Conservation (phyloP, 768 basidiomycete species). For the Tricholoma hemisulphureum region DNA sequence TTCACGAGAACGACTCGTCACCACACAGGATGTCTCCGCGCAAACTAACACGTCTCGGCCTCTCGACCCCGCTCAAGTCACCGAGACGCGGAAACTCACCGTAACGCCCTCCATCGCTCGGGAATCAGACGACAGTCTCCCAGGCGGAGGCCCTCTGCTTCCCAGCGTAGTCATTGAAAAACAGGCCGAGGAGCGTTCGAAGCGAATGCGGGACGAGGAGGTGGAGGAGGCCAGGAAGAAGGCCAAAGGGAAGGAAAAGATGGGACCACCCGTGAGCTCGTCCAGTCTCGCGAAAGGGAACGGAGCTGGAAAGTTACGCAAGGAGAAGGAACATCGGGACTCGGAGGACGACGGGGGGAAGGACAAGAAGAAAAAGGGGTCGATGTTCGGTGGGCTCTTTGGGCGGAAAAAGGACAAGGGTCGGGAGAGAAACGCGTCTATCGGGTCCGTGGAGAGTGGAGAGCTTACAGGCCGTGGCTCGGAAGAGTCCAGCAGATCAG, state of each 20-base stretch:
- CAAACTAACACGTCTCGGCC: conserved; percentile 10
- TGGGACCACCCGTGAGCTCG: conserved; percentile 46
- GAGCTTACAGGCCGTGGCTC: conserved; percentile 46
- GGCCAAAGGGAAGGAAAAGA: conserved; percentile 55
- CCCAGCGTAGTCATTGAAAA: conserved; percentile 27
- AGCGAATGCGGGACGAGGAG: conserved; percentile 48
- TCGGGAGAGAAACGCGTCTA: conserved; percentile 50
- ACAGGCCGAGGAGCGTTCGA: conserved; percentile 40
- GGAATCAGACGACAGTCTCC: conserved; percentile 24
- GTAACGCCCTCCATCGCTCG: conserved; percentile 78
- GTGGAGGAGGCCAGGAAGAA: conserved; percentile 40
- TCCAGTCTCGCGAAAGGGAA: conserved; percentile 29
- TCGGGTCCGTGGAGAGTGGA: conserved; percentile 52
- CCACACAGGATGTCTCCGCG: conserved; percentile 4
- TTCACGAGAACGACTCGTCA: conserved; percentile 49
- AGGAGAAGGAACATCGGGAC: conserved; percentile 33
- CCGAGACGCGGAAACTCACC: conserved; percentile 74
- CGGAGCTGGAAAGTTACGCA: conserved; percentile 42
- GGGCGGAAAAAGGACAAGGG: conserved; percentile 73
- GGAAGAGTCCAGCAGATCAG: conserved; percentile 63
- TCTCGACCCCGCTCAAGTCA: conserved; percentile 66
- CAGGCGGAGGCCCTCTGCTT: conserved; percentile 37
- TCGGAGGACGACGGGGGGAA: conserved; percentile 35
- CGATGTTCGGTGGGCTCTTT: conserved; percentile 78
- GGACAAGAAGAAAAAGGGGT: conserved; percentile 65